These are phyloP conservation scores for Emergomyces africanus DNA, from an alignment of 2,329 filamentous ascomycete species.

Conservation along the genomic window DNA sequence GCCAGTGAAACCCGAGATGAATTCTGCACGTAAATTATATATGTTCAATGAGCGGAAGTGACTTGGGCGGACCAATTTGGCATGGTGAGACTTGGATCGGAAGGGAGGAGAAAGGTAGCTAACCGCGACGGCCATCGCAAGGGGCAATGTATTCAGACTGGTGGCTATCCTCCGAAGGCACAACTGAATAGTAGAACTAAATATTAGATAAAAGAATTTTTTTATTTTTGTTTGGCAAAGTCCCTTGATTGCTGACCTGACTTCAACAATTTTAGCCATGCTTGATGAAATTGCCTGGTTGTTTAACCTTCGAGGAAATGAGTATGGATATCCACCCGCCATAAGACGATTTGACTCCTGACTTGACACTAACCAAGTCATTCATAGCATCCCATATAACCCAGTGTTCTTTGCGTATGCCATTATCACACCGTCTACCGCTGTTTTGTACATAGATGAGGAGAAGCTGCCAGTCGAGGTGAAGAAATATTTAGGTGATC, in stretches of 20 bases:
- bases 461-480: slow-evolving; percentile 60
- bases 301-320: slow-evolving; percentile 90
- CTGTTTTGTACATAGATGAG: slow-evolving; percentile 73
- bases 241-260: slow-evolving; percentile 2
- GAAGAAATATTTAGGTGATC: slow-evolving; percentile 54
- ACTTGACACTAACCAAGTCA: slow-evolving; percentile 9
- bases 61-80: background rate
- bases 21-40: slow-evolving; percentile 39
- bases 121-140: slow-evolving; percentile 77
- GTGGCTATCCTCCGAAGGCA: slow-evolving; percentile 94
- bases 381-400: slow-evolving; percentile 71
- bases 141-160: slow-evolving; percentile 95
- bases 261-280: slow-evolving; percentile 43
- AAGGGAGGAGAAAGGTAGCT: slow-evolving; percentile 11
- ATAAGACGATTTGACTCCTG: slow-evolving; percentile 1
- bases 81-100: background rate
- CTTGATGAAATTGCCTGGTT: slow-evolving; percentile 96
- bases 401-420: slow-evolving; percentile 98
- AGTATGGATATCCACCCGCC: slow-evolving; percentile 36
- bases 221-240: background rate
- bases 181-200: slow-evolving; percentile 45
- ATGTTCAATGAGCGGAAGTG: slow-evolving; percentile 1
- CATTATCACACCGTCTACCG: slow-evolving; percentile 61
- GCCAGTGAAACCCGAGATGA: slow-evolving; percentile 86
- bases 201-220: slow-evolving; percentile 29